Base-by-base conservation (phyloP, 768 basidiomycete species). In the Botryobasidium botryosum region DNA sequence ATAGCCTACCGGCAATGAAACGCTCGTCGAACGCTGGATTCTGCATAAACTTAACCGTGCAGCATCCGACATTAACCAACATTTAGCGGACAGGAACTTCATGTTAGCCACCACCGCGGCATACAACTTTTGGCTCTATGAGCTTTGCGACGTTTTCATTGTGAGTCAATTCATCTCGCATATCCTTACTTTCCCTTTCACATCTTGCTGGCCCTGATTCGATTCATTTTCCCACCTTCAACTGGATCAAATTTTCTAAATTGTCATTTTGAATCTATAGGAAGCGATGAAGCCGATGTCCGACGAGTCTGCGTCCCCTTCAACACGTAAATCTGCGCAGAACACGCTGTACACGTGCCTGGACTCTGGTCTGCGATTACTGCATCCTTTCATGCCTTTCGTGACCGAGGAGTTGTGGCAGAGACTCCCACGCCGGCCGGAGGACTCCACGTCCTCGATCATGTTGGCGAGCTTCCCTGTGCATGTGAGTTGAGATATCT, bases 381-480 rank as follows among this genome's bases (percentile, higher is more conserved):
- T 97, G 1, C 94, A 97, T 60, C 94, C 94, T 0, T 90, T 97
- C 66, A 99, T 97, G 94, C 94, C 94, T 1, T 99, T 83, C 61
- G 85, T 99, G 26, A 96, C 94, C 3, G 94, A 99, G 63, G 94
- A 97, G 60, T 66, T 99, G 8, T 99, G 94, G 94, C 94, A 99
- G 60, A 75, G 94, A 24, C 67, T 99, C 2, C 90, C 91, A 0
- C 69, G 91, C 15, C 68, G 90, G 48, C 75, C 79, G 1, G 79
- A 78, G 32, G 90, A 96, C 57, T 52, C 69, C 6, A 84, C 80
- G 7, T 74, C 77, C 5, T 87, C 87, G 0, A 88, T 99, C 59
- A 91, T 91, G 85, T 62, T 97, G 17, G 70, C 90, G 0, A 63
- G 71, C 25, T 97, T 76, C 71, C 94, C 94, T 3, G 67, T 73